Base-by-base conservation (phyloP, 805 yeast genomes). In the Candida adriatica region DNA sequence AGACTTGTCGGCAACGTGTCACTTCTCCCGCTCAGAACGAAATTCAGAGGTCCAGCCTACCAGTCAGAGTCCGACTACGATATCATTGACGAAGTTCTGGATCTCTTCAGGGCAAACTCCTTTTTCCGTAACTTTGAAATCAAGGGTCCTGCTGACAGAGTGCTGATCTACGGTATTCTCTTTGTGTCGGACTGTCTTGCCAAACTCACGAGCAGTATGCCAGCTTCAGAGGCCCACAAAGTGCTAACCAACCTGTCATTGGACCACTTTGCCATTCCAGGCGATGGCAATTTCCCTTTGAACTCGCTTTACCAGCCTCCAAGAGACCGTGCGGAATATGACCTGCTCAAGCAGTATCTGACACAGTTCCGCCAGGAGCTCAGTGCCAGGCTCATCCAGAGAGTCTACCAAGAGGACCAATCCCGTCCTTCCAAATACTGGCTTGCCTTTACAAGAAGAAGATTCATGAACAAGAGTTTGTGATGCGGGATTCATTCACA, bases 71-170 rank as follows among this genome's bases (percentile, higher is more conserved):
- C 75, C 3, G 84, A 76, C 46, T 90, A 88, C 55, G 99, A 92
- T 60, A 83, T 92, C 35, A 71, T 84, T 35, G 99, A 92, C 56
- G 99, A 92, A 57, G 70, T 78, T 17, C 62, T 92, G 33, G 97
- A 92, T 58, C 68, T 92, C 34, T 92, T 92, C 61, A 70, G 98
- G 45, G 96, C 96, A 48, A 92, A 92, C 59, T 83, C 96, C 9
- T 90, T 92, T 61, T 92, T 92, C 73, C 82, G 84, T 56, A 92
- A 92, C 66, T 92, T 92, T 56, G 98, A 92, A 62, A 88, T 92
- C 63, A 86, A 86, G 57, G 95, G 96, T 9, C 83, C 94, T 15
- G 81, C 96, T 4, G 99, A 92, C 56, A 71, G 99, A 45, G 72
- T 90, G 8, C 66, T 92, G 38, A 88, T 94, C 47, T 92, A 92